These are phyloP conservation scores for Amphibolis antarctica DNA, from an alignment of 106 monocot species.

Conservation along the genomic window DNA sequence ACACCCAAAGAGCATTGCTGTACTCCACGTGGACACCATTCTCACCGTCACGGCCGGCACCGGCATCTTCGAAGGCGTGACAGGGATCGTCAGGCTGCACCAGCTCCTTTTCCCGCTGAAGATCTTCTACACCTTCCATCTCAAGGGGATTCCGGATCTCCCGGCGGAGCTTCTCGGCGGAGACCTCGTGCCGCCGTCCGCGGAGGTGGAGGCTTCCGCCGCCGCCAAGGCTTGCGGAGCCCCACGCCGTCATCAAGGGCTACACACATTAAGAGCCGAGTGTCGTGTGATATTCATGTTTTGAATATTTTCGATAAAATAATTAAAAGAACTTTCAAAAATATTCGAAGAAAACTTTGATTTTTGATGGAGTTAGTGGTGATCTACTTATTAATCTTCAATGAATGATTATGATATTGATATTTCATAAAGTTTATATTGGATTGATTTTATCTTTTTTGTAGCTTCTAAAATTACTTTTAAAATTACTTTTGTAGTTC, in stretches of 20 bases:
- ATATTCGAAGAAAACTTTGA: too few species aligned
- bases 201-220: conserved; percentile 16
- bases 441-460: too few species aligned
- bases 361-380: too few species aligned
- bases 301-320: too few species aligned
- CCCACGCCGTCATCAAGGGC: conserved; percentile 32
- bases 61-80: conserved; percentile 37
- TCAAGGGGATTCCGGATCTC: conserved; percentile 57
- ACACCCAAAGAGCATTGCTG: conserved; percentile 27
- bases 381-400: too few species aligned
- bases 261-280: conserved; percentile 38
- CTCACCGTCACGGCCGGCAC: conserved; percentile 28
- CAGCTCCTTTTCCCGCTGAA: conserved; percentile 46
- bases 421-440: too few species aligned
- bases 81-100: conserved; percentile 38
- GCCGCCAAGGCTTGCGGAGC: conserved; percentile 30
- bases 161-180: conserved; percentile 42
- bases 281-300: too few species aligned
- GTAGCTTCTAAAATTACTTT: too few species aligned
- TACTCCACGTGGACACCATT: conserved; percentile 14
- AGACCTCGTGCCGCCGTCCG: conserved; percentile 20
- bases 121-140: conserved; percentile 54
- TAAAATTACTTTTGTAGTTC: too few species aligned
- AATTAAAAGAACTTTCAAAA: too few species aligned
- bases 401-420: too few species aligned